Evolutionary conservation across 768 basidiomycete genomes (phyloP).

Genomic region (Gymnopilus junonius): DNA sequence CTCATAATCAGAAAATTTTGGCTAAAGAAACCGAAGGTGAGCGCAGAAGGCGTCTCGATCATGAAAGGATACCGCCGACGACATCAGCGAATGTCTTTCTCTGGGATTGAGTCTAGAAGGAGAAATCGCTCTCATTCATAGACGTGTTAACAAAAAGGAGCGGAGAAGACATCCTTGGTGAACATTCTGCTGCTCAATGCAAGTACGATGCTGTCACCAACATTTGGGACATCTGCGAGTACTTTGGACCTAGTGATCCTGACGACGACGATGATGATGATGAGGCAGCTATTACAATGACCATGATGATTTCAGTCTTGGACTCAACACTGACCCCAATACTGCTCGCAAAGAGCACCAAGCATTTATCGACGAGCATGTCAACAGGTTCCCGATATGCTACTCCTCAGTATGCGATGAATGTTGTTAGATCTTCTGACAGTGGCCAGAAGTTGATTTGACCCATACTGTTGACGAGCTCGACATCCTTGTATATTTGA

Average conservation of each 20-base stretch:
- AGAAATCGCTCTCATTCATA: background rate
- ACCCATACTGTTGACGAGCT: too few species aligned
- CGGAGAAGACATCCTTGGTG: background rate
- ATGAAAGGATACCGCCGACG: background rate
- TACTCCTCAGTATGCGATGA: background rate
- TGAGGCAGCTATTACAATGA: background rate
- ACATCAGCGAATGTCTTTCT: slow-evolving; percentile 3
- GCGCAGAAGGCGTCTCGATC: background rate
- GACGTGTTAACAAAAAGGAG: background rate
- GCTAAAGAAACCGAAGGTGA: background rate
- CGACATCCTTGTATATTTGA: too few species aligned
- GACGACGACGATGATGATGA: background rate
- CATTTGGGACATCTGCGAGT: slow-evolving; percentile 12
- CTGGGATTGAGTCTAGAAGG: slow-evolving; percentile 13
- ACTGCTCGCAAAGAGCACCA: background rate
- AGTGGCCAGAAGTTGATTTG: too few species aligned
- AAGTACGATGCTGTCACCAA: slow-evolving; percentile 6
- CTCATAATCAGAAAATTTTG: background rate
- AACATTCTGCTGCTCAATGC: background rate
- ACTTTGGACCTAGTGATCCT: background rate
- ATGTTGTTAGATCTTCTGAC: too few species aligned
- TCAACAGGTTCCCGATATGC: background rate
- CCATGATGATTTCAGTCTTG: background rate
- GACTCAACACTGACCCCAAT: background rate
- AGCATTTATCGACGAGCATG: background rate